phyloP scores from a whole-genome alignment of 2,329 filamentous ascomycete species.

The Diplocarpon mali region DNA sequence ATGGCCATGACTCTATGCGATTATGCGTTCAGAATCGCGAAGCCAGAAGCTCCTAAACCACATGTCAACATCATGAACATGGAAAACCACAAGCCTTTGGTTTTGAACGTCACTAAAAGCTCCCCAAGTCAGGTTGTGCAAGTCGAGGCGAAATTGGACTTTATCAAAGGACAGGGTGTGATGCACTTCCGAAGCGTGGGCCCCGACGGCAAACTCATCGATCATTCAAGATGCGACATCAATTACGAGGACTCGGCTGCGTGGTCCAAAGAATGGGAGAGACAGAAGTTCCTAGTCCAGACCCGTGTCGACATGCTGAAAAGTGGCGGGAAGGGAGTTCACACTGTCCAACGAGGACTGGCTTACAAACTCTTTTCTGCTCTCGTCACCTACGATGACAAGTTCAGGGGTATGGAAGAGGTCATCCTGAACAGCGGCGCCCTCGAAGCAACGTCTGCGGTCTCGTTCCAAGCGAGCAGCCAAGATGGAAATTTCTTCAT shows the following conservation, averaged over 20 bases:
- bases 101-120: constrained; percentile 36
- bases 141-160: constrained; percentile 15
- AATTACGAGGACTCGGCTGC: constrained; percentile 37
- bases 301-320: constrained; percentile 48
- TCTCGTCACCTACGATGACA: constrained; percentile 41
- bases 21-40: constrained; percentile 42
- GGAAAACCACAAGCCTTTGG: constrained; percentile 62
- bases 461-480: constrained; percentile 35
- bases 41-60: constrained; percentile 15
- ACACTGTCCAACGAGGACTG: constrained; percentile 60
- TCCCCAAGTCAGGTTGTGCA: constrained; percentile 39
- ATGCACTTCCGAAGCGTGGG: constrained; percentile 5
- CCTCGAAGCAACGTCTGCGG: constrained; percentile 33
- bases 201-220: constrained; percentile 22
- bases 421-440: constrained; percentile 41
- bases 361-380: constrained; percentile 60
- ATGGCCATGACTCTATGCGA: constrained; percentile 42
- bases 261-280: constrained; percentile 44
- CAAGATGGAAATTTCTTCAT: constrained; percentile 42
- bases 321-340: constrained; percentile 47
- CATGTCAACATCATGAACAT: constrained; percentile 29
- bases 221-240: constrained; percentile 49
- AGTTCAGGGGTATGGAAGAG: constrained; percentile 45
- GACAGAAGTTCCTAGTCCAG: constrained; percentile 58
- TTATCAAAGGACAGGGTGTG: constrained; percentile 4